Conservation (phyloP, 306 rosid species). For the Vigna angularis region DNA sequence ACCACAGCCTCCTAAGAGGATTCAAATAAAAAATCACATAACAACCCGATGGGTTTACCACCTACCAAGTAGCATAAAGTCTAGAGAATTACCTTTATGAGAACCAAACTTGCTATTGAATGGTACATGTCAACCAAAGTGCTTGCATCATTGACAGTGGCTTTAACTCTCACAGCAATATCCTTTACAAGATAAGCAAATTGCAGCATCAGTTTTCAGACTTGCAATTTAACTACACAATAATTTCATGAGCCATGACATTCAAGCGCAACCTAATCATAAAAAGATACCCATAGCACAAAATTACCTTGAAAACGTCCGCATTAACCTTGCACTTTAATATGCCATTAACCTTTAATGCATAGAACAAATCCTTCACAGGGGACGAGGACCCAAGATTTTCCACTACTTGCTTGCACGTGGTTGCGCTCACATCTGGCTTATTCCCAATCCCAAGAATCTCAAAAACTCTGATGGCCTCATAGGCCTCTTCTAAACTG, state of each 20-base stretch:
- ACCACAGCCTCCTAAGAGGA: not conserved
- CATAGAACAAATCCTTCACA: conserved; percentile 73
- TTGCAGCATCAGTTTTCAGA: conserved; percentile 27
- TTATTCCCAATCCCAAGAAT: conserved; percentile 71
- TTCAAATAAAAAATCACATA: not conserved
- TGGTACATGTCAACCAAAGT: conserved; percentile 76
- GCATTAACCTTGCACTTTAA: conserved; percentile 70
- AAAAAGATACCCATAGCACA: conserved; percentile 31
- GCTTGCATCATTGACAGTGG: conserved; percentile 66
- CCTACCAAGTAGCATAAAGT: conserved; percentile 8
- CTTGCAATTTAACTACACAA: conserved; percentile 40
- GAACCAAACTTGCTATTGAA: conserved; percentile 80
- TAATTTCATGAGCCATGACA: conserved; percentile 31
- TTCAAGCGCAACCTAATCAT: conserved; percentile 25
- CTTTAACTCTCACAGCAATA: conserved; percentile 64
- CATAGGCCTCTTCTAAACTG: conserved; percentile 89
- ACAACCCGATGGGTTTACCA: not conserved
- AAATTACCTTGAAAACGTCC: conserved; percentile 66
- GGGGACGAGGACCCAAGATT: conserved; percentile 63
- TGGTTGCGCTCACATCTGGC: conserved; percentile 53
- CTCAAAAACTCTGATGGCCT: conserved; percentile 77
- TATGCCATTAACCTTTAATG: conserved; percentile 72
- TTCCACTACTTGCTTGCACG: conserved; percentile 72
- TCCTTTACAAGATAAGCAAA: conserved; percentile 56
- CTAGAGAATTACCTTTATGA: conserved; percentile 65